A percentile compares a stretch with the other conserved stretches of the same genome.
phyloP scores from a whole-genome alignment of 495 filamentous ascomycete genomes.

The Penicillium egyptiacum region DNA sequence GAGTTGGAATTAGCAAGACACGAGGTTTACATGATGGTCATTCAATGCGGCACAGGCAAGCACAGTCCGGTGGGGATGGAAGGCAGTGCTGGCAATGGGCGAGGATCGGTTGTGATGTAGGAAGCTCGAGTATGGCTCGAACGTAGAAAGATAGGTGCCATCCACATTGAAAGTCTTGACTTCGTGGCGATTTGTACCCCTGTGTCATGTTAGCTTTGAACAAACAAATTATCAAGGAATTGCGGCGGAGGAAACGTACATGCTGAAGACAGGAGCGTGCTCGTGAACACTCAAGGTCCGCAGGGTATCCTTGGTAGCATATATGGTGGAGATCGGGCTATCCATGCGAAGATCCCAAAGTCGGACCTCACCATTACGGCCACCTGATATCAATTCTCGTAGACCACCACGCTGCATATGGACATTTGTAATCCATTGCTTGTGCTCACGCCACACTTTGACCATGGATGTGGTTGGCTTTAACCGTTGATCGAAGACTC shows the following conservation, averaged over 20 bases:
- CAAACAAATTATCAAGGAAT: neutral
- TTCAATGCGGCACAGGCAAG: constrained; percentile 71
- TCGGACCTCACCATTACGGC: constrained; percentile 86
- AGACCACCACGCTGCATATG: constrained; percentile 96
- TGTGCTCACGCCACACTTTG: constrained; percentile 92
- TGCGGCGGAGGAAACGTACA: constrained; percentile 60
- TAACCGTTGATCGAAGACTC: constrained; percentile 88
- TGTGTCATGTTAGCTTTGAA: constrained; percentile 35
- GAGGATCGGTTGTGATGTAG: constrained; percentile 72
- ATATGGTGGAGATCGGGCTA: constrained; percentile 66
- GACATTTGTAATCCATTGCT: constrained; percentile 89
- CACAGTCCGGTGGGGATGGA: constrained; percentile 94
- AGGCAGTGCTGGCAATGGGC: constrained; percentile 84
- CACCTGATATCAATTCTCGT: constrained; percentile 83
- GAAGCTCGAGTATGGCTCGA: constrained; percentile 88
- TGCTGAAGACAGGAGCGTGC: constrained; percentile 92
- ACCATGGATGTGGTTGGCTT: constrained; percentile 84
- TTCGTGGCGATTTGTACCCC: constrained; percentile 81
- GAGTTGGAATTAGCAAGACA: constrained; percentile 39
- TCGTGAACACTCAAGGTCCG: constrained; percentile 91
- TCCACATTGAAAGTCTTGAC: constrained; percentile 92
- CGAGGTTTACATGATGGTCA: constrained; percentile 49
- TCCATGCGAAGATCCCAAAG: constrained; percentile 95
- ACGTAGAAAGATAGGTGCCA: constrained; percentile 69
- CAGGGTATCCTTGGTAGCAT: constrained; percentile 73